phyloP scores from a whole-genome alignment of 768 basidiomycete species.

The Pulveroboletus frians region DNA sequence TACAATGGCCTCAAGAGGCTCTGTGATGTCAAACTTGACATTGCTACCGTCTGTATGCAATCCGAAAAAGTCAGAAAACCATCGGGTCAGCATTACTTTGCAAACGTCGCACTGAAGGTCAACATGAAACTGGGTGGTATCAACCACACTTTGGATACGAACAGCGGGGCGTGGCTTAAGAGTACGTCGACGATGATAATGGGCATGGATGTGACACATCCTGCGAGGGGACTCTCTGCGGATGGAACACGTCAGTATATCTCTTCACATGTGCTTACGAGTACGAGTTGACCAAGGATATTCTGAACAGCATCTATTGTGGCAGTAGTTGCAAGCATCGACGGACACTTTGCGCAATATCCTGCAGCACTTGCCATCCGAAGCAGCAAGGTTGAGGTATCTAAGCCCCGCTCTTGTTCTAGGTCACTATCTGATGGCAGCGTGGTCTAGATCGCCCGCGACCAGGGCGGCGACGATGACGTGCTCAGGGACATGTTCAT shows the following conservation, averaged over 20 bases:
- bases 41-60: slow-evolving; percentile 68
- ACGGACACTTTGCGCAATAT: slow-evolving; percentile 43
- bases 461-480: slow-evolving; percentile 33
- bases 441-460: background rate
- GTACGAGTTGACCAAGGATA: background rate
- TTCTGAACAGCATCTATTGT: slow-evolving; percentile 40
- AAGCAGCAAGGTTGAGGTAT: slow-evolving; percentile 61
- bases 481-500: slow-evolving; percentile 43
- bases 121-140: slow-evolving; percentile 55
- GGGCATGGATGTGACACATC: slow-evolving; percentile 70
- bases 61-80: slow-evolving; percentile 48
- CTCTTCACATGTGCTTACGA: background rate
- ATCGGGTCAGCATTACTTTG: slow-evolving; percentile 55
- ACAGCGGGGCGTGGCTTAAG: slow-evolving; percentile 37
- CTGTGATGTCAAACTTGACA: slow-evolving; percentile 45
- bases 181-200: slow-evolving; percentile 47
- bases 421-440: background rate
- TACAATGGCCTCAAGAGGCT: slow-evolving; percentile 49
- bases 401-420: background rate
- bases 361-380: slow-evolving; percentile 46
- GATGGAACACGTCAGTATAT: slow-evolving; percentile 36
- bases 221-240: slow-evolving; percentile 54
- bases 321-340: slow-evolving; percentile 50
- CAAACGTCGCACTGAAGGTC: slow-evolving; percentile 51
- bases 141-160: slow-evolving; percentile 42